Evolutionary conservation across 129 eudicot genomes (phyloP).

Genomic region (Logfia minima): DNA sequence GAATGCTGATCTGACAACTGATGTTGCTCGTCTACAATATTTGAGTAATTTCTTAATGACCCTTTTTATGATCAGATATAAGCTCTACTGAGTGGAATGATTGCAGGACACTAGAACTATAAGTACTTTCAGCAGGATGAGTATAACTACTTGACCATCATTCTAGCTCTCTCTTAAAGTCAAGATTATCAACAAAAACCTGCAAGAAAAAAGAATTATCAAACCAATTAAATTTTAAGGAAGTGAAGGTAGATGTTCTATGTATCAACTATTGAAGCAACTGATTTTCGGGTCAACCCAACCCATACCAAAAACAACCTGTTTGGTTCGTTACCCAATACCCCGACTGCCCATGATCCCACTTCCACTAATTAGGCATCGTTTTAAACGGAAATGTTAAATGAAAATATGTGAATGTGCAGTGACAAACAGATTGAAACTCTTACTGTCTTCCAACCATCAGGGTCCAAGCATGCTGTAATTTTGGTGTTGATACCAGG

Average conservation of each 20-base stretch:
- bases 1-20: not conserved
- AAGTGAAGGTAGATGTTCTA: not conserved
- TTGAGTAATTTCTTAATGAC: not conserved
- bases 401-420: not conserved
- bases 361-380: not conserved
- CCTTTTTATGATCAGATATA: conserved; percentile 11
- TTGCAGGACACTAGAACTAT: not conserved
- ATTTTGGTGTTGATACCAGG: conserved; percentile 91
- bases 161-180: conserved; percentile 70
- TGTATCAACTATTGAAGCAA: not conserved
- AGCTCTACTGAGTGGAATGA: not conserved
- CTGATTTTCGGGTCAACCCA: not conserved
- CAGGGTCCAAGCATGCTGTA: conserved; percentile 91
- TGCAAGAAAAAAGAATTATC: conserved; percentile 27
- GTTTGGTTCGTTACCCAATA: not conserved
- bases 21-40: conserved; percentile 1
- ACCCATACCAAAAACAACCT: not conserved
- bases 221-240: not conserved
- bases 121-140: not conserved
- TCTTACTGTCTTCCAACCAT: conserved; percentile 91
- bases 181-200: conserved; percentile 71
- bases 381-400: not conserved
- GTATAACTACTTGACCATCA: conserved; percentile 18
- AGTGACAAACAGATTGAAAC: not conserved
- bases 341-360: not conserved